Evolutionary conservation across 192 early-diverging fungal genomes (phyloP), one percentile per base, ranked within the genome.

Genomic region (Dissophora ornata): DNA sequence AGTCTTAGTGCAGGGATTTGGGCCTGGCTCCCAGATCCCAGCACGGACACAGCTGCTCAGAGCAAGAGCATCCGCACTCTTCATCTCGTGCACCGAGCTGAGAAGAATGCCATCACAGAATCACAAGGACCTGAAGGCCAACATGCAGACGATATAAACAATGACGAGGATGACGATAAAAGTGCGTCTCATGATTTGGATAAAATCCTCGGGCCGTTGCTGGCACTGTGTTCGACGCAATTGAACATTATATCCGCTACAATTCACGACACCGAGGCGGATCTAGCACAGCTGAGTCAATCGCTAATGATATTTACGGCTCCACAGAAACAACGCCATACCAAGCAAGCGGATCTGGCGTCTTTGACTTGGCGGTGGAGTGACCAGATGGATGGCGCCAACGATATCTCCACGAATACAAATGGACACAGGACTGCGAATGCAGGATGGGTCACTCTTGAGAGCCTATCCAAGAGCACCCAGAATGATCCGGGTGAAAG

Each of bases 221-320:
- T 61, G 29, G 58, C 58, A 13, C 18, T 61, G 18, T 61, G 44
- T 25, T 61, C 58, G 16, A 34, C 44, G 2, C 44, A 36, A 4
- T n/a, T 61, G 32, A 47, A 61, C 30, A 49, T 61, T 9, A 40
- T 61, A 1, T 61, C 58, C 7, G 9, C 45, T 2, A 36, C 58
- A 24, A 36, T 30, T 11, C 2, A 10, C 32, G 46, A 49, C 18
- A 61, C 58, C 4, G 30, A 47, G n/a, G 46, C 19, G n/a, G 58
- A 61, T 24, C 32, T 61, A 30, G n/a, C 32, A 10, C 58, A 28
- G 11, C n/a, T 61, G 11, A 10, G 2, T 1, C 38, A 25, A 9
- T 45, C 56, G 3, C 56, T 57, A 7, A 24, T 2, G 15, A 21
- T 57, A 2, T 45, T 44, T 33, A 29, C n/a, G n/a, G n/a, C n/a